These are phyloP conservation scores for Centella asiatica DNA, from an alignment of 129 eudicot genomes.

Conservation along the genomic window DNA sequence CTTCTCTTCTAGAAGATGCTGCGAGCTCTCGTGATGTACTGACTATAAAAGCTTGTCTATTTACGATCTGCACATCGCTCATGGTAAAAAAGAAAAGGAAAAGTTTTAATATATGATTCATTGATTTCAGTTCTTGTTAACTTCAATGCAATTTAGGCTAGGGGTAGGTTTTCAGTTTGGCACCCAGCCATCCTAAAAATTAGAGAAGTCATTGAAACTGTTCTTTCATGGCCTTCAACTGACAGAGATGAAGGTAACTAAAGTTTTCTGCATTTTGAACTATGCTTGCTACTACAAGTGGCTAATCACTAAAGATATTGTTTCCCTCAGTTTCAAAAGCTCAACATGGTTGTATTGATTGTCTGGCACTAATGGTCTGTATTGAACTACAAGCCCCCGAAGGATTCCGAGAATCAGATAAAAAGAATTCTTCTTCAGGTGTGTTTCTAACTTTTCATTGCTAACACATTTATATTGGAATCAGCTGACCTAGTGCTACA, in stretches of 20 bases:
- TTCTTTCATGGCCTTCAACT: constrained; percentile 63
- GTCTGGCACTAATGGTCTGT: constrained; percentile 72
- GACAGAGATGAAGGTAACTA: constrained; percentile 74
- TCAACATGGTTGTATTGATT: constrained; percentile 95
- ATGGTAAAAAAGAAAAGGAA: constrained; percentile 30
- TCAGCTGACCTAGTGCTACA: constrained; percentile 10
- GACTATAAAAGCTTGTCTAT: constrained; percentile 74
- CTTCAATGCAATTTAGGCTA: constrained; percentile 34
- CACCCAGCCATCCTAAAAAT: constrained; percentile 43
- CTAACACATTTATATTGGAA: not conserved
- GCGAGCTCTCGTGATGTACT: constrained; percentile 36
- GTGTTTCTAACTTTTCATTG: not conserved
- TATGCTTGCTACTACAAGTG: not conserved
- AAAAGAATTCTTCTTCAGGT: constrained; percentile 22
- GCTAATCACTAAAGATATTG: not conserved
- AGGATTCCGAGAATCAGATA: constrained; percentile 12
- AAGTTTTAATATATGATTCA: not conserved
- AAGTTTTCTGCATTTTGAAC: not conserved
- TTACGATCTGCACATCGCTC: constrained; percentile 76
- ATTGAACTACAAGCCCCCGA: constrained; percentile 56
- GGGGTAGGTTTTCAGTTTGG: constrained; percentile 45
- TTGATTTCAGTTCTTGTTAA: not conserved
- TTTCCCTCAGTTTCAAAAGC: constrained; percentile 63
- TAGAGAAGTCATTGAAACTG: constrained; percentile 41
- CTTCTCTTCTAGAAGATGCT: constrained; percentile 60